Base-by-base conservation (phyloP, 441 rosid genomes). In the Metrosideros polymorpha region DNA sequence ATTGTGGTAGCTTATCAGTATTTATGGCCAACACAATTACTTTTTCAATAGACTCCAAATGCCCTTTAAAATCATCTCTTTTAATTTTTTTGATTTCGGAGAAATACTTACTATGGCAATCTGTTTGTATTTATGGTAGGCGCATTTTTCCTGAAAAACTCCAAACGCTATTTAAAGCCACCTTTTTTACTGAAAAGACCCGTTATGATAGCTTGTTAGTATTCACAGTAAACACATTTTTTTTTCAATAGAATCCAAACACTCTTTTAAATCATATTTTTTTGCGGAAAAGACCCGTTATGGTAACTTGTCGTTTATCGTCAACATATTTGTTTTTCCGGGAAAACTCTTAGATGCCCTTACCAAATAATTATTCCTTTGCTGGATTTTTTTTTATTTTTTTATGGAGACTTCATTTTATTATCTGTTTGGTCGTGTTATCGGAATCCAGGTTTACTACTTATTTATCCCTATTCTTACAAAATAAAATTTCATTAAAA, bases 371-470 rank as follows among this genome's bases (percentile, higher is more conserved):
- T 7, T 71, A 5, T 12, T 71, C 47, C 6, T 71, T 22, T 6
- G 5, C 0, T 0, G 1, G 8, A 35, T 66, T 0, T 66, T 66
- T 19, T 19, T 49, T 49, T 43, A 5, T 9, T 49, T 49, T 43
- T 1, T 9, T 24, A 2, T 35, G 4, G 8, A 9, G 15, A 35
- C 79, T 71, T 22, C n/a, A 19, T 10, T 35, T 32, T 10, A 39
- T 71, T 3, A 6, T 35, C 0, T 2, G 0, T 39, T 1, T 0
- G 0, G 0, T 2, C 22, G 2, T 35, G 19, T 39, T 5, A 71
- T 71, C 0, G 8, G 14, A 71, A 71, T 66, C 14, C 45, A 35
- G 4, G 45, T 66, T 22, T 39, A 22, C 7, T 66, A 19, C 47
- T 10, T 35, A 35, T 5, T 35, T 24, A 35, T 19, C 27, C 27